phyloP scores from a whole-genome alignment of 495 filamentous ascomycete genomes.

The Talaromyces stipitatus region DNA sequence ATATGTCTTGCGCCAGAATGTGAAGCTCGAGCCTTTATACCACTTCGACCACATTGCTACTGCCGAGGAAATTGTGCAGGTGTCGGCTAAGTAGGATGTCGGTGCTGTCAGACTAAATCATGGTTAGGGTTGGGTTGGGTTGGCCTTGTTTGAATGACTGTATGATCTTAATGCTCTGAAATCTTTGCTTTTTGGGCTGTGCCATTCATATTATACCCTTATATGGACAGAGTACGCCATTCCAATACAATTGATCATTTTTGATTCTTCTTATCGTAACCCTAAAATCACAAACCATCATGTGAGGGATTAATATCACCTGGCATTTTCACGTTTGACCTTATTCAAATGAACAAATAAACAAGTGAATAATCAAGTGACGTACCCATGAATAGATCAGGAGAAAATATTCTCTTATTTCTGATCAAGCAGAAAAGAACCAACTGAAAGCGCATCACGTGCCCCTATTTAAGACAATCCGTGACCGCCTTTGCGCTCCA shows the following conservation, averaged over 20 bases:
- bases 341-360: not conserved
- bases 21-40: conserved; percentile 56
- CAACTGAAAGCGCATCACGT: not conserved
- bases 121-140: too few relatives aligned
- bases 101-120: not conserved
- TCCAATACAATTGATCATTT: not conserved
- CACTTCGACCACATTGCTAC: conserved; percentile 31
- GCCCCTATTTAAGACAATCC: not conserved
- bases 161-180: not conserved
- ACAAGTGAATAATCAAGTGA: not conserved
- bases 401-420: not conserved
- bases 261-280: not conserved
- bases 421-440: not conserved
- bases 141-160: not conserved
- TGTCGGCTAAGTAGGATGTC: not conserved
- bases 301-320: too few relatives aligned
- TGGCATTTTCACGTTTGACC: too few relatives aligned
- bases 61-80: not conserved
- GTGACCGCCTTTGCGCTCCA: conserved; percentile 1
- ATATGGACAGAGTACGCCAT: not conserved
- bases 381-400: not conserved
- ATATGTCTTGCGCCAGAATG: conserved; percentile 52
- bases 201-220: not conserved
- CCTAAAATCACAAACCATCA: not conserved
- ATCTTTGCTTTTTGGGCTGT: not conserved